phyloP scores from a whole-genome alignment of 345 rosid genomes.

The Gossypium bickii region DNA sequence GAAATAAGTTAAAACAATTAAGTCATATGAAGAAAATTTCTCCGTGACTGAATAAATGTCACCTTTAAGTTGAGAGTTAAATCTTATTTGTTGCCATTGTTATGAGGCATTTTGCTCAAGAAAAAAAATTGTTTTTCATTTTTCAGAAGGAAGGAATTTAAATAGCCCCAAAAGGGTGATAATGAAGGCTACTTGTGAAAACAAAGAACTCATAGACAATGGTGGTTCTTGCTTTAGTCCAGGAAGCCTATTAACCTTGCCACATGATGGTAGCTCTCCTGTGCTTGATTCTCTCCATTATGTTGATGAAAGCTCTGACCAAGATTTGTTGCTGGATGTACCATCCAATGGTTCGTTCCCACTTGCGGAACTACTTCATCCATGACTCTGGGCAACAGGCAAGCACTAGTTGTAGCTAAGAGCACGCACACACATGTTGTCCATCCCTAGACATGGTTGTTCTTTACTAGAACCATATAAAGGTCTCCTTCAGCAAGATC shows the following conservation, averaged over 20 bases:
- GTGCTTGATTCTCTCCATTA: constrained; percentile 50
- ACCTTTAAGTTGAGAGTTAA: neutral
- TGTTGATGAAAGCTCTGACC: constrained; percentile 58
- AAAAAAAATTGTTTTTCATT: neutral
- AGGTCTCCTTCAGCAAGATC: constrained; percentile 27
- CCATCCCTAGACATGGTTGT: constrained; percentile 35
- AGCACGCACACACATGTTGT: constrained; percentile 32
- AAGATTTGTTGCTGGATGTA: constrained; percentile 77
- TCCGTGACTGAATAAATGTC: neutral
- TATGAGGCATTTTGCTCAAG: neutral
- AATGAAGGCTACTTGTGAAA: constrained; percentile 46
- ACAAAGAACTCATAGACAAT: constrained; percentile 52
- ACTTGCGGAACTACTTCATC: constrained; percentile 84
- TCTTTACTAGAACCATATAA: constrained; percentile 23
- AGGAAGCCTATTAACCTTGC: constrained; percentile 61
- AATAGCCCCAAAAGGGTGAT: constrained; percentile 65
- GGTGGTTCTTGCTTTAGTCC: constrained; percentile 71
- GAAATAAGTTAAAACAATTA: neutral
- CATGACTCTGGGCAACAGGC: constrained; percentile 45
- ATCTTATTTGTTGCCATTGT: neutral
- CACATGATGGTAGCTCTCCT: constrained; percentile 54
- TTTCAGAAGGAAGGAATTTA: constrained; percentile 53
- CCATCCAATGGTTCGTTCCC: constrained; percentile 81
- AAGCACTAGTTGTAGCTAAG: constrained; percentile 49
- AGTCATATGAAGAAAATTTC: neutral